Conservation (phyloP, 352 stramenopile species). For the Phytophthora fragariae region DNA sequence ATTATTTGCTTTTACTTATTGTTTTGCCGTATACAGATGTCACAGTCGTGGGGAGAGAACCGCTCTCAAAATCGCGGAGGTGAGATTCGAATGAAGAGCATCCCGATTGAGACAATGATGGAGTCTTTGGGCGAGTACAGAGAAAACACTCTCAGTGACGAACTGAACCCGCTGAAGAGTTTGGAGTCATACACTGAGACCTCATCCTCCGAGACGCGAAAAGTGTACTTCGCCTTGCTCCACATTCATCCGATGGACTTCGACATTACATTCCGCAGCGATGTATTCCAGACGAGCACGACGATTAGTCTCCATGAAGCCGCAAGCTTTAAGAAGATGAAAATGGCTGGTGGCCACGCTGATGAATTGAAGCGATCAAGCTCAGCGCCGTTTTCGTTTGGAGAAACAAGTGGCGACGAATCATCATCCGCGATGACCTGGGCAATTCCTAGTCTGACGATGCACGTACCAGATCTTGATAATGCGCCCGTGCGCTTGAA, state of each 20-base stretch:
- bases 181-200: slow-evolving; percentile 68
- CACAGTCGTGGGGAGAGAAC: slow-evolving; percentile 70
- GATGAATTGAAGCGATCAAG: slow-evolving; percentile 45
- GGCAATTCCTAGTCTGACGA: slow-evolving; percentile 87
- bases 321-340: slow-evolving; percentile 55
- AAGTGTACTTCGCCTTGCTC: slow-evolving; percentile 90
- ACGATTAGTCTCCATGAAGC: slow-evolving; percentile 69
- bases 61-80: slow-evolving; percentile 73
- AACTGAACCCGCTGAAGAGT: slow-evolving; percentile 83
- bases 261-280: slow-evolving; percentile 89
- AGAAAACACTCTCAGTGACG: slow-evolving; percentile 79
- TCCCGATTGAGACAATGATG: slow-evolving; percentile 84
- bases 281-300: slow-evolving; percentile 81
- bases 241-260: slow-evolving; percentile 91
- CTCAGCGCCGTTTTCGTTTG: slow-evolving; percentile 32
- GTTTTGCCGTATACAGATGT: slow-evolving; percentile 52
- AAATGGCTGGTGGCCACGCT: slow-evolving; percentile 26
- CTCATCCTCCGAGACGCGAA: slow-evolving; percentile 76
- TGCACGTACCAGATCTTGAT: slow-evolving; percentile 91
- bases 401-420: slow-evolving; percentile 42
- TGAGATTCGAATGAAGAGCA: slow-evolving; percentile 84
- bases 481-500: slow-evolving; percentile 88
- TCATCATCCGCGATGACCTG: slow-evolving; percentile 67
- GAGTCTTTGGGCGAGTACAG: slow-evolving; percentile 80
- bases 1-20: slow-evolving; percentile 10